Conservation (phyloP, 2,329 filamentous ascomycete genomes). For the Parastagonospora avenae region DNA sequence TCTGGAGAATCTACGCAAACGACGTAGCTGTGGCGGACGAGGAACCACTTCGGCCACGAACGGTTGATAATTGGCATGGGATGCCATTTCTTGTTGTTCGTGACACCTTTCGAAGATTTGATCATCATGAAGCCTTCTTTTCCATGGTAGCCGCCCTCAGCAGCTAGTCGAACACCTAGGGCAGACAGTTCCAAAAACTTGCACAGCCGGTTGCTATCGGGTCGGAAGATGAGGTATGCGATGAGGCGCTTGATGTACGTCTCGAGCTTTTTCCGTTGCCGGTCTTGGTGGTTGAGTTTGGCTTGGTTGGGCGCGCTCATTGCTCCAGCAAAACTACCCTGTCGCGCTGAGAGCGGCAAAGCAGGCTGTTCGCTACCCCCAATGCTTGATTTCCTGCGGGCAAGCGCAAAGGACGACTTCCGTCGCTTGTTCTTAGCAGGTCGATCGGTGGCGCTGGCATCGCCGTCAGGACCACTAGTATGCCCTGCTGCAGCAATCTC, state of each 20-base stretch:
- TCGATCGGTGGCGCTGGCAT: conserved; percentile 71
- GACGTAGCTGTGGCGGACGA: conserved; percentile 96
- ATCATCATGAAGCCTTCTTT: conserved; percentile 96
- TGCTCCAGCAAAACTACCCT: conserved; percentile 50
- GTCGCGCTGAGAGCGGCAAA: conserved; percentile 31
- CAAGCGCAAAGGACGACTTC: conserved; percentile 61
- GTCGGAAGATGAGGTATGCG: conserved; percentile 92
- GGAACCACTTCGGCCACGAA: conserved; percentile 94
- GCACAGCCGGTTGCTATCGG: conserved; percentile 93
- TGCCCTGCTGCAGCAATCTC: conserved; percentile 57
- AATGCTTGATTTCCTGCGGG: conserved; percentile 64
- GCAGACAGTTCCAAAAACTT: conserved; percentile 96
- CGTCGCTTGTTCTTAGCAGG: conserved; percentile 58
- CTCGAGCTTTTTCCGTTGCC: conserved; percentile 82
- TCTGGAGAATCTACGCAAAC: conserved; percentile 98
- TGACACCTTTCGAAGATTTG: conserved; percentile 85
- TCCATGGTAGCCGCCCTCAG: conserved; percentile 95
- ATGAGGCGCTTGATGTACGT: conserved; percentile 93
- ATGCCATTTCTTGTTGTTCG: conserved; percentile 80
- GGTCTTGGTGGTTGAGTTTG: conserved; percentile 72
- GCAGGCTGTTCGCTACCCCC: conserved; percentile 33
- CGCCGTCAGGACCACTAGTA: conserved; percentile 65
- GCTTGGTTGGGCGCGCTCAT: conserved; percentile 44
- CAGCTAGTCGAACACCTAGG: conserved; percentile 87
- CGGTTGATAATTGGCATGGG: conserved; percentile 78